phyloP scores from a whole-genome alignment of 140 eudicot genomes.

The Anethum foeniculum region DNA sequence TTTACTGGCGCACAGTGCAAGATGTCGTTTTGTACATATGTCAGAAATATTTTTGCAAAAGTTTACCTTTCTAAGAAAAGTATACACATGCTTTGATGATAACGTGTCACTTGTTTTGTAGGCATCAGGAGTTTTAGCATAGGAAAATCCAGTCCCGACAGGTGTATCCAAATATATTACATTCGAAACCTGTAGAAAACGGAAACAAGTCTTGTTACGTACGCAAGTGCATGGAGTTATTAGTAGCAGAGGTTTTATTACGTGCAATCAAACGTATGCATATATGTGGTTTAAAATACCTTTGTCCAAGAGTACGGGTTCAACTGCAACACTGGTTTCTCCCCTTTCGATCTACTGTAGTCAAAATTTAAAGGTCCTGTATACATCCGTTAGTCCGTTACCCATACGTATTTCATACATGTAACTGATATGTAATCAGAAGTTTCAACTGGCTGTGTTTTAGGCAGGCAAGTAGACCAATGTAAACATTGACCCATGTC shows the following conservation, averaged over 20 bases:
- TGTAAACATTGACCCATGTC: neutral
- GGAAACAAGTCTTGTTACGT: neutral
- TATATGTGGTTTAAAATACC: neutral
- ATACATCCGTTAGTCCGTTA: neutral
- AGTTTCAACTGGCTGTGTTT: neutral
- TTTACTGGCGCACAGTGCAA: too few species aligned
- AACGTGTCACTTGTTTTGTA: conserved; percentile 26
- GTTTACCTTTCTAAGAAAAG: conserved; percentile 29
- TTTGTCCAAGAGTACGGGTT: conserved; percentile 41
- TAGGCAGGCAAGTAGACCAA: neutral
- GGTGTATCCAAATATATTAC: conserved; percentile 37
- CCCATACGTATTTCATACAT: neutral
- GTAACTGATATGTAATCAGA: neutral
- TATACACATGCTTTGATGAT: conserved; percentile 18
- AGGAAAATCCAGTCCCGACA: conserved; percentile 45
- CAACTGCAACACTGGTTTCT: conserved; percentile 21
- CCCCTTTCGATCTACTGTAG: neutral
- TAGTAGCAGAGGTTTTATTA: neutral
- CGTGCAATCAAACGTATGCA: neutral
- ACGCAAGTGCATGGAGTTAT: too few species aligned
- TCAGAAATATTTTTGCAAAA: neutral
- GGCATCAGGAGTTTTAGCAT: conserved; percentile 23
- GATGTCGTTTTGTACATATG: too few species aligned
- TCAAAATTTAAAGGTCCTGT: conserved; percentile 35
- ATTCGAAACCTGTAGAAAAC: conserved; percentile 26